phyloP scores from a whole-genome alignment of 2,329 filamentous ascomycete genomes.

The Fusarium robinianum region DNA sequence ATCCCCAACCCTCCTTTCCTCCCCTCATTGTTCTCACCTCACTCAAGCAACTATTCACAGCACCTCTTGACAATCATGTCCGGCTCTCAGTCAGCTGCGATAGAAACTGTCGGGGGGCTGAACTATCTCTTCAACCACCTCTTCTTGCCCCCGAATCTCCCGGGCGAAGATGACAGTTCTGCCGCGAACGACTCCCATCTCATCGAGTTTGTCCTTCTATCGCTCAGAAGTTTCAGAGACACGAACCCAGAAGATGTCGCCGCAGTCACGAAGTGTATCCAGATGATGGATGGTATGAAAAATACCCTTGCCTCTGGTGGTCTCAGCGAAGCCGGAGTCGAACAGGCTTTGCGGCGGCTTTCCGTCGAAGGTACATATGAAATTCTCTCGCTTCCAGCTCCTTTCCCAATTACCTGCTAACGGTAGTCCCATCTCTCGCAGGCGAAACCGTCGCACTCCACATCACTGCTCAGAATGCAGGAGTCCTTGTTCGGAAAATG shows the following conservation, averaged over 20 bases:
- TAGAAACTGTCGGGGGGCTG: no score
- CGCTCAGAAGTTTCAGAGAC: slow-evolving; percentile 10
- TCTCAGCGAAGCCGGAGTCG: slow-evolving; percentile 5
- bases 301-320: slow-evolving; percentile 1
- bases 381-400: no score
- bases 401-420: neutral
- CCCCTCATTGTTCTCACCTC: no score
- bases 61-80: no score
- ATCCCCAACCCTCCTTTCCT: no score
- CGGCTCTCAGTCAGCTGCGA: no score
- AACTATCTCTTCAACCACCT: slow-evolving; percentile 34
- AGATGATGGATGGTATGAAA: slow-evolving; percentile 18
- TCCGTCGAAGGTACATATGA: slow-evolving; percentile 1
- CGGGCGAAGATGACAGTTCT: slow-evolving; percentile 23
- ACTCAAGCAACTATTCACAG: no score
- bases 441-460: slow-evolving; percentile 8
- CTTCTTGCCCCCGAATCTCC: slow-evolving; percentile 40
- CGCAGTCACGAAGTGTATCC: slow-evolving; percentile 1
- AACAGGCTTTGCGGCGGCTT: neutral
- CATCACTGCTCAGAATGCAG: slow-evolving; percentile 22
- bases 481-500: slow-evolving; percentile 11
- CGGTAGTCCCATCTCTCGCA: neutral
- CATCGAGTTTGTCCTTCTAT: slow-evolving; percentile 10
- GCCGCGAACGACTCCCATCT: neutral
- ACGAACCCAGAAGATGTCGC: neutral